A percentile compares a stretch with the other conserved stretches of the same genome.
These are phyloP conservation scores for Endotrypanum monterogeii DNA, from an alignment of 208 protist species.

Conservation along the genomic window DNA sequence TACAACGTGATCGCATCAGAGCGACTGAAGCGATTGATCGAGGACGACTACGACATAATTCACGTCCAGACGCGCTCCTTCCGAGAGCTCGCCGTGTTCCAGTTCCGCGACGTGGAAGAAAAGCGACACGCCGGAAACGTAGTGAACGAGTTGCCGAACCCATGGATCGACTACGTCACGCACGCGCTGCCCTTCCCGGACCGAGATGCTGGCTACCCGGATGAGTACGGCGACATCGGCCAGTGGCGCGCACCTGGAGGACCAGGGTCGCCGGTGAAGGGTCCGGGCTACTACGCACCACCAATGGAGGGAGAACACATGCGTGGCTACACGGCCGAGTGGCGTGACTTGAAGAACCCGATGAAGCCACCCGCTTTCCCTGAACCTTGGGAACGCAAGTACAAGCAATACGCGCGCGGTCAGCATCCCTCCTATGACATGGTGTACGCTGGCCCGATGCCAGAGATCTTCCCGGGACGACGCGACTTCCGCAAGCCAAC, in stretches of 20 bases:
- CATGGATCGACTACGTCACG: conserved; percentile 87
- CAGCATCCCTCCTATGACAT: conserved; percentile 93
- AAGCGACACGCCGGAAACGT: conserved; percentile 73
- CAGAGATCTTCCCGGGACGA: conserved; percentile 89
- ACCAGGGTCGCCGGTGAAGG: conserved; percentile 80
- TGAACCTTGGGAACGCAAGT: conserved; percentile 89
- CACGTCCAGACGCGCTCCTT: conserved; percentile 87
- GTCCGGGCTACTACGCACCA: conserved; percentile 88
- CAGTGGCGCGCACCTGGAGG: conserved; percentile 90
- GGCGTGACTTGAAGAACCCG: conserved; percentile 87
- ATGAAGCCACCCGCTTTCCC: conserved; percentile 88
- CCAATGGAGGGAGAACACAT: conserved; percentile 89
- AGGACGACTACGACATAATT: conserved; percentile 92
- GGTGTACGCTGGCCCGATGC: conserved; percentile 91
- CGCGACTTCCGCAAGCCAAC: conserved; percentile 89
- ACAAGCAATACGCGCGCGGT: conserved; percentile 88
- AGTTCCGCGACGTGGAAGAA: conserved; percentile 89
- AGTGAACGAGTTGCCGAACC: conserved; percentile 88
- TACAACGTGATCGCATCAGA: conserved; percentile 86
- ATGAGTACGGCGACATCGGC: conserved; percentile 92
- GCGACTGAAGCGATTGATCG: conserved; percentile 75
- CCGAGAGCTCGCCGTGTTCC: conserved; percentile 89
- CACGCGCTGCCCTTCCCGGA: conserved; percentile 91
- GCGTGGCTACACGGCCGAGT: conserved; percentile 89
- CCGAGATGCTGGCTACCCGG: conserved; percentile 88